phyloP scores from a whole-genome alignment of 768 basidiomycete genomes.

The Leccinum variicolor region DNA sequence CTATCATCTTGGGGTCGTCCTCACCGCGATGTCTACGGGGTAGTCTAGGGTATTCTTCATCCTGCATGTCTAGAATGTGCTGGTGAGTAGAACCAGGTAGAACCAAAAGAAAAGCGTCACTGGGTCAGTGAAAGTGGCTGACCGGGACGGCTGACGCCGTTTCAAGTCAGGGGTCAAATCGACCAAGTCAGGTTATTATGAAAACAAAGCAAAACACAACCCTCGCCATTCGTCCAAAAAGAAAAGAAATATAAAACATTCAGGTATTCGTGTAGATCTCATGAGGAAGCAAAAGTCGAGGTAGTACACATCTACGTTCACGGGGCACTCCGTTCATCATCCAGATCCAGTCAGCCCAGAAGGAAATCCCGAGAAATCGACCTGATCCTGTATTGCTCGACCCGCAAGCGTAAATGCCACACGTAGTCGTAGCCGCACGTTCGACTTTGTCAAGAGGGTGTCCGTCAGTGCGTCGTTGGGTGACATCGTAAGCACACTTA shows the following conservation, averaged over 20 bases:
- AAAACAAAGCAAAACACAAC: conserved; percentile 7
- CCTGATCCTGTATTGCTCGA: conserved; percentile 80
- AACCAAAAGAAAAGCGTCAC: neutral
- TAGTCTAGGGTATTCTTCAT: conserved; percentile 28
- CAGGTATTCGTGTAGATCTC: conserved; percentile 21
- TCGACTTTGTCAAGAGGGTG: conserved; percentile 48
- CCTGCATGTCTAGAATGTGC: conserved; percentile 24
- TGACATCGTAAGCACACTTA: conserved; percentile 37
- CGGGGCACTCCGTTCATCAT: conserved; percentile 12
- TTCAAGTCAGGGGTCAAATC: conserved; percentile 16
- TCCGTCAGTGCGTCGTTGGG: conserved; percentile 5
- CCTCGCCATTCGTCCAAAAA: neutral
- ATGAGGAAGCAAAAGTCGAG: conserved; percentile 10
- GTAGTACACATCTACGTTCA: conserved; percentile 15
- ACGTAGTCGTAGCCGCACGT: conserved; percentile 79
- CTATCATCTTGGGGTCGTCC: conserved; percentile 65
- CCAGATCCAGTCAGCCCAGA: conserved; percentile 57
- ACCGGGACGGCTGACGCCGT: conserved; percentile 17
- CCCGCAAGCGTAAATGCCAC: conserved; percentile 75
- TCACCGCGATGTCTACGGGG: conserved; percentile 28
- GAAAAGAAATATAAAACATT: neutral
- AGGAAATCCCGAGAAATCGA: conserved; percentile 92
- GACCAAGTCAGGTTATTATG: conserved; percentile 1
- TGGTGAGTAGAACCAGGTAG: conserved; percentile 3
- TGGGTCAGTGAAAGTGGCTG: conserved; percentile 15